A percentile compares a stretch with the other conserved stretches of the same genome.
phyloP scores from a whole-genome alignment of 164 flowering plant genomes.

The Macadamia tetraphylla region DNA sequence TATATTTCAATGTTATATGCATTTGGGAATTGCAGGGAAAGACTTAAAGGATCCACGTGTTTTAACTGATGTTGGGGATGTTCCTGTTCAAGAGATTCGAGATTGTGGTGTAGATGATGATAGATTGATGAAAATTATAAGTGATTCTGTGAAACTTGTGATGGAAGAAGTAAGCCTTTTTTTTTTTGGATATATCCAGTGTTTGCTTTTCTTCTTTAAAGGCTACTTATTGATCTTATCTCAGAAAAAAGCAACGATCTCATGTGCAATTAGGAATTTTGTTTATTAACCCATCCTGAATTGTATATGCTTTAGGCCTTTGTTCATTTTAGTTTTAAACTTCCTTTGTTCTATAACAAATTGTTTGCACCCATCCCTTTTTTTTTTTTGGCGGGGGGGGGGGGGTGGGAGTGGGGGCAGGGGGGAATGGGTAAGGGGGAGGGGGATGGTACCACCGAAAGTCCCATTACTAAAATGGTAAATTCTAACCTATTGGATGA shows the following conservation, averaged over 20 bases:
- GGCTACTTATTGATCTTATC: not conserved
- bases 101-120: slow-evolving; percentile 97
- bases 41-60: slow-evolving; percentile 80
- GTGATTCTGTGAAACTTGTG: slow-evolving; percentile 86
- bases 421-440: no score
- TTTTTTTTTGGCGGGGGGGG: not conserved
- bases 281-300: not conserved
- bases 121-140: slow-evolving; percentile 72
- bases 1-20: not conserved
- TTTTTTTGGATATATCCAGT: not conserved
- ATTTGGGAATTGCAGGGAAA: slow-evolving; percentile 55
- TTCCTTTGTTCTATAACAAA: not conserved
- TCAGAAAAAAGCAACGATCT: not conserved
- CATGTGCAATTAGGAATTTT: not conserved
- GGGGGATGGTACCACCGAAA: no score
- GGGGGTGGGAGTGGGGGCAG: no score
- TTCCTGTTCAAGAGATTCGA: slow-evolving; percentile 92
- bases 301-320: no score
- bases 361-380: not conserved
- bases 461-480: no score
- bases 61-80: slow-evolving; percentile 95
- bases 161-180: slow-evolving; percentile 78
- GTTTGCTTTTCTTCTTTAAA: slow-evolving; percentile 1
- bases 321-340: not conserved
- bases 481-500: no score